Evolutionary conservation across 192 early-diverging fungal species (phyloP).

Genomic region (Obelidium mucronatum): DNA sequence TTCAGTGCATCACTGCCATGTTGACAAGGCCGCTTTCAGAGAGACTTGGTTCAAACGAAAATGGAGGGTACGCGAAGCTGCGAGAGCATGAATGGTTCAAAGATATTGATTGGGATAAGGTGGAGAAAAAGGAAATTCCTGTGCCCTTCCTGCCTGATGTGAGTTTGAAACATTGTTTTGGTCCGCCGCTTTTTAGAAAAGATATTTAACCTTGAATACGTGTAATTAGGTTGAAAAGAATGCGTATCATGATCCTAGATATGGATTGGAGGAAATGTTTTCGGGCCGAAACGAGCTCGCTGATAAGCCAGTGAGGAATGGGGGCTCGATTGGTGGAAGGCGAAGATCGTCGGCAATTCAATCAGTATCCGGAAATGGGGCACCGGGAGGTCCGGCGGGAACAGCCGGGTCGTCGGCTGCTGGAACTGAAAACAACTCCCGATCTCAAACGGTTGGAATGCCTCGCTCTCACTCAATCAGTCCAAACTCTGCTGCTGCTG

Average conservation of each 20-base stretch:
- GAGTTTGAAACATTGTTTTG: constrained; percentile 52
- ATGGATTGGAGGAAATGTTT: constrained; percentile 37
- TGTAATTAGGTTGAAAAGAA: constrained; percentile 29
- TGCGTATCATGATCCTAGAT: constrained; percentile 30
- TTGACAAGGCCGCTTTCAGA: constrained; percentile 43
- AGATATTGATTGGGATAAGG: constrained; percentile 76
- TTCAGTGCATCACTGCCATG: constrained; percentile 10
- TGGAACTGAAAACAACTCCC: not conserved
- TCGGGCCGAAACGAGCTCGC: constrained; percentile 26
- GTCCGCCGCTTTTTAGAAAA: not conserved
- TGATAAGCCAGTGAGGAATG: constrained; percentile 25
- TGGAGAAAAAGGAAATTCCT: constrained; percentile 72
- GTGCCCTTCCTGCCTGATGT: constrained; percentile 91
- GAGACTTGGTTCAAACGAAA: constrained; percentile 78
- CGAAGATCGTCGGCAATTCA: constrained; percentile 16
- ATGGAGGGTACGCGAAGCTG: constrained; percentile 72
- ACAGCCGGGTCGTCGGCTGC: not conserved
- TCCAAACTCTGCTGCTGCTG: not conserved
- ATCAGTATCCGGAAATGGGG: not conserved
- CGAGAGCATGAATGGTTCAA: constrained; percentile 83
- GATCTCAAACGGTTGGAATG: not conserved
- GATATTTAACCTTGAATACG: not conserved
- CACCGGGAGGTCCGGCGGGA: not conserved
- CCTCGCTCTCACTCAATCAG: not conserved
- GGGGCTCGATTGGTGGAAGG: constrained; percentile 17